Evolutionary conservation across 2,329 filamentous ascomycete genomes (phyloP), one percentile per base, ranked within the genome.

Genomic region (Monilinia laxa): DNA sequence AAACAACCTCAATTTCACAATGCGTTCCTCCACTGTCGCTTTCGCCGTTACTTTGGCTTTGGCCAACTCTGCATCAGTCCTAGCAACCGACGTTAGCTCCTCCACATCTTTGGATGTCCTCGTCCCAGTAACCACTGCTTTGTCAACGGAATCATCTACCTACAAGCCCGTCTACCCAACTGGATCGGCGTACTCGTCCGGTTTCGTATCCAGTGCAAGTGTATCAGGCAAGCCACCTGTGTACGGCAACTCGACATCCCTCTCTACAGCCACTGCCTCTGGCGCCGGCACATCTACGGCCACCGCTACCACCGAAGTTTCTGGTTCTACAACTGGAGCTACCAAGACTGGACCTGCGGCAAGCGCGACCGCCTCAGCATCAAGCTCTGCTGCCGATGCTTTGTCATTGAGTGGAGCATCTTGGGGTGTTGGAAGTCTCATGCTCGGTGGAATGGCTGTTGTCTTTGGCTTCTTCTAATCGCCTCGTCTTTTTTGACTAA

Each of bases 11-110:
- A 51, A 25, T 52, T 52, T 65, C 63, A 65, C 42, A 4, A 65
- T 65, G 64, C 64, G 64, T 65, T 65, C 64, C 18, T 65, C 64
- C 25, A 65, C 64, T 42, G 35, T 65, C 55, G 56, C 49, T 45
- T 60, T 65, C 55, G 64, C 55, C 35, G 20, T 62, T 38, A 42
- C 55, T n/a, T 60, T 65, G 63, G 63, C 63, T 14, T 51, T 59
- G 56, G 40, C 55, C 55, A 60, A 51, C 14, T 57, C 63, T 23
- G 42, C 31, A 58, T 40, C 53, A 57, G 64, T 53, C 45, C 64
- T 65, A 23, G 55, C 64, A 42, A 63, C 60, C 20, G 47, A 49
- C 40, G 60, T 20, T 18, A 31, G 49, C 28, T 42, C 55, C 4
- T 42, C 63, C 47, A 35, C 55, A n/a, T 49, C 40, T 11, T 23